Base-by-base conservation (phyloP, 148 eudicot species). In the Silene latifolia region DNA sequence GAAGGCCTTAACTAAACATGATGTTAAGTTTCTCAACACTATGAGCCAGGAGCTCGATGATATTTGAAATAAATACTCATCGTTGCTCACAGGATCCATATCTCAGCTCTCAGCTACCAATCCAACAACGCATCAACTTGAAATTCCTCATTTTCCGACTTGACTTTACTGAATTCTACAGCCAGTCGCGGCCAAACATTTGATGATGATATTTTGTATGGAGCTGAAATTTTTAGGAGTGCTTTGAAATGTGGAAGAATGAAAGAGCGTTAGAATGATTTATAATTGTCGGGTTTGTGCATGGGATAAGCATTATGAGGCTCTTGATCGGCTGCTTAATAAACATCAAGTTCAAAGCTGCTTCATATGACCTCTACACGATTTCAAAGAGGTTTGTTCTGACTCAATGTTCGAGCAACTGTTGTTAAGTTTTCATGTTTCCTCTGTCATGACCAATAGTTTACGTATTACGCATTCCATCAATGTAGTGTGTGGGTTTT, bases 91-190 rank as follows among this genome's bases (percentile, higher is more conserved):
- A 65, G 97, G 89, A 69, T 95, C 92, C 76, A 89, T 95, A 72
- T 88, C 89, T n/a, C n/a, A n/a, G n/a, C n/a, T n/a, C n/a, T 83
- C 86, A 86, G 81, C 76, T 95, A 76, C 99, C 99, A 0, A 74
- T 92, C 78, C 99, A 95, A 73, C 96, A 92, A 79, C 97, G 92
- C 77, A 88, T 92, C 74, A 97, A 92, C 79, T 64, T 92, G 82
- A 95, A 95, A 85, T 95, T 95, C 86, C 96, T 95, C 39, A 84
- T 88, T 74, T 95, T 95, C 85, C 87, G 99, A 68, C 92, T 95
- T 62, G 97, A 92, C 79, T 95, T 95, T 75, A 92, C 96, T 32
- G 96, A 95, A 77, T 95, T 92, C 77, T 95, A 95, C 73, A 86
- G 91, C 78, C 87, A 84, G 69, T 79, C 84, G 77, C 85, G 78